A percentile compares a stretch with the other conserved stretches of the same genome.
phyloP scores from a whole-genome alignment of 1,139 yeast genomes.

The Yamadazyma diospyri region DNA sequence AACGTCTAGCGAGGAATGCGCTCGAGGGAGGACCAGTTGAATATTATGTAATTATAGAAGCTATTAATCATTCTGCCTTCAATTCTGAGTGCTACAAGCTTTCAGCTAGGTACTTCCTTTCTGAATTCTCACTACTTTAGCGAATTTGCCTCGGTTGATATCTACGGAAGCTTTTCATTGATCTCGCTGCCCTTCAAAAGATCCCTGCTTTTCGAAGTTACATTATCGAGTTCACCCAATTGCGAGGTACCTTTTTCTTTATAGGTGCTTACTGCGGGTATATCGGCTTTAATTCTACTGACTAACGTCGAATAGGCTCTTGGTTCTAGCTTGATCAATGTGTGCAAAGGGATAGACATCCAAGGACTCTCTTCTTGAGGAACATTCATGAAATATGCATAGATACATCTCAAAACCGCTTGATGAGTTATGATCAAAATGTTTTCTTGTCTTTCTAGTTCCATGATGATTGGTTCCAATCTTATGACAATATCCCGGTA shows the following conservation, averaged over 20 bases:
- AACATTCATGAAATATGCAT: constrained; percentile 97
- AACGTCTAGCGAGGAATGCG: too few species aligned
- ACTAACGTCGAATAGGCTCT: constrained; percentile 89
- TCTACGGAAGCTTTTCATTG: too few species aligned
- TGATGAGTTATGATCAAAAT: constrained; percentile 95
- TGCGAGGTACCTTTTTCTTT: constrained; percentile 90
- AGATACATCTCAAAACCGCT: constrained; percentile 92
- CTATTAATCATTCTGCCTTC: too few species aligned
- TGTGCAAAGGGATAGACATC: constrained; percentile 98
- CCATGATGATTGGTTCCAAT: constrained; percentile 96
- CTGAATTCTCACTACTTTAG: too few species aligned
- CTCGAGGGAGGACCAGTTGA: too few species aligned
- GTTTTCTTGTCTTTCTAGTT: constrained; percentile 93
- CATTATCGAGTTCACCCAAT: constrained; percentile 52
- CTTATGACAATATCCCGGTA: constrained; percentile 93
- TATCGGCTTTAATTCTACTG: constrained; percentile 86
- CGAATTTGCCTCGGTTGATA: too few species aligned
- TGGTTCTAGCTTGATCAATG: constrained; percentile 89
- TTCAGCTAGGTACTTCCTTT: too few species aligned
- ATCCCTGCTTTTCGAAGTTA: constrained; percentile 38
- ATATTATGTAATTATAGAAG: too few species aligned
- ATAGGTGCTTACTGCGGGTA: constrained; percentile 96
- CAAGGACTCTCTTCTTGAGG: constrained; percentile 98
- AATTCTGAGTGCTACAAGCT: too few species aligned
- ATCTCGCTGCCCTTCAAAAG: constrained; percentile 25